These are phyloP conservation scores for Diaporthe sp. DNA, from an alignment of 2,329 filamentous ascomycete species.

Conservation along the genomic window DNA sequence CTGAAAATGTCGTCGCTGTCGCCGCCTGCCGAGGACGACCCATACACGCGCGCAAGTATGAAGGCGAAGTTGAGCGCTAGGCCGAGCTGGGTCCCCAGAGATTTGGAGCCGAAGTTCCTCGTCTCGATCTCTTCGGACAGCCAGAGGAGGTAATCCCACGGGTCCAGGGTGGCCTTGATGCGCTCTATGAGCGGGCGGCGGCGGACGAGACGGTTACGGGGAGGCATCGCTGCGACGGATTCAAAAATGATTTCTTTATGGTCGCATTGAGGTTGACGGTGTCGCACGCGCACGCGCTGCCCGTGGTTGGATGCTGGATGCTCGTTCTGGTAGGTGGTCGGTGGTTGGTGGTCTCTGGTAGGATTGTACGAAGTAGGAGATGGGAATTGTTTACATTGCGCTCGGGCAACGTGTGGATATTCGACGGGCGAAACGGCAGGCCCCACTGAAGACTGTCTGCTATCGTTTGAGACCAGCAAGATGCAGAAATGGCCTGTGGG, in stretches of 20 bases:
- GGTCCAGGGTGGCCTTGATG: conserved; percentile 84
- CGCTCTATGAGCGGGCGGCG: conserved; percentile 84
- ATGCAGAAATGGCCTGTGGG: conserved; percentile 7
- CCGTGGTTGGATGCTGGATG: background rate
- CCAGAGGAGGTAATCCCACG: conserved; percentile 91
- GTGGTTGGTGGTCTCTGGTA: background rate
- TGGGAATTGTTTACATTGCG: conserved; percentile 33
- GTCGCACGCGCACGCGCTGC: conserved; percentile 17
- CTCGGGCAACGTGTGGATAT: conserved; percentile 23
- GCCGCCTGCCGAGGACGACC: conserved; percentile 62
- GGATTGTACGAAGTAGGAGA: background rate
- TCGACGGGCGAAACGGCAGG: background rate
- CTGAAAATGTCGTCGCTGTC: conserved; percentile 88
- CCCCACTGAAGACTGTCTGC: background rate
- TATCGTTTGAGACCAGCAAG: conserved; percentile 10
- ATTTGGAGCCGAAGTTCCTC: conserved; percentile 88
- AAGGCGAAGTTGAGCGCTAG: conserved; percentile 83
- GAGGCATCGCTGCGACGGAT: conserved; percentile 52
- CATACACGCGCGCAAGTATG: conserved; percentile 86
- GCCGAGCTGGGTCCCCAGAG: conserved; percentile 82
- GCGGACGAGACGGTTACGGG: conserved; percentile 89
- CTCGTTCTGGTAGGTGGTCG: conserved; percentile 3
- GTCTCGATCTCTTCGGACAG: conserved; percentile 93
- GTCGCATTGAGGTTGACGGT: conserved; percentile 15
- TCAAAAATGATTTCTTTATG: background rate